phyloP scores from a whole-genome alignment of 257 asterid species.

The Jacaranda mimosifolia region DNA sequence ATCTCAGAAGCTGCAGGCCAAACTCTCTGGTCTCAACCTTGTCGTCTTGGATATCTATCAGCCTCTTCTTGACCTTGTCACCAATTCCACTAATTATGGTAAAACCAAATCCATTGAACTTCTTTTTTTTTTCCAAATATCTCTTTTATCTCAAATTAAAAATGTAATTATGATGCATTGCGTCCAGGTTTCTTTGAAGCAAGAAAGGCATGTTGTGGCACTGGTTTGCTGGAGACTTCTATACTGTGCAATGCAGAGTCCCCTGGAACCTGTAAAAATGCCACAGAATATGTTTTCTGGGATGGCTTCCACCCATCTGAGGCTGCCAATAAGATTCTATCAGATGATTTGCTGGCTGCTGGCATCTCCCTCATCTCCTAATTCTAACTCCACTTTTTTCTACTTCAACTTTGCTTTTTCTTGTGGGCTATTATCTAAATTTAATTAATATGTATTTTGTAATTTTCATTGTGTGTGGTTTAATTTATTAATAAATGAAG shows the following conservation, averaged over 20 bases:
- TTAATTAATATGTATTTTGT: neutral
- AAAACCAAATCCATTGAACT: constrained; percentile 11
- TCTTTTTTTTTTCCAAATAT: too few species aligned
- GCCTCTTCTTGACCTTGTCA: constrained; percentile 71
- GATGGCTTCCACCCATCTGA: constrained; percentile 89
- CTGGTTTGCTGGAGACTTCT: constrained; percentile 83
- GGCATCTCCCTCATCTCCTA: constrained; percentile 72
- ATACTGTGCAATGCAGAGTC: constrained; percentile 76
- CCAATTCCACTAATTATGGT: constrained; percentile 75
- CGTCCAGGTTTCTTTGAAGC: constrained; percentile 81
- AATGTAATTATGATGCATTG: neutral
- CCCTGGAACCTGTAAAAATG: constrained; percentile 82
- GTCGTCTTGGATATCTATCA: constrained; percentile 77
- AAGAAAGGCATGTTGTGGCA: constrained; percentile 90
- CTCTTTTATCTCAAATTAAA: neutral
- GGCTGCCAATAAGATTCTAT: constrained; percentile 76
- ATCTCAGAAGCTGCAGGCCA: constrained; percentile 59
- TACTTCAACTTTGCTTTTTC: neutral
- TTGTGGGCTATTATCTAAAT: neutral
- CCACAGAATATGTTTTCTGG: constrained; percentile 84
- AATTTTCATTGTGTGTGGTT: constrained; percentile 9
- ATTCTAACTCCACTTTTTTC: neutral
- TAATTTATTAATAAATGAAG: neutral
- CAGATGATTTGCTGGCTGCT: constrained; percentile 73
- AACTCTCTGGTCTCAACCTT: constrained; percentile 65